Evolutionary conservation across 2,329 filamentous ascomycete species (phyloP).

Genomic region (Colletotrichum destructivum): DNA sequence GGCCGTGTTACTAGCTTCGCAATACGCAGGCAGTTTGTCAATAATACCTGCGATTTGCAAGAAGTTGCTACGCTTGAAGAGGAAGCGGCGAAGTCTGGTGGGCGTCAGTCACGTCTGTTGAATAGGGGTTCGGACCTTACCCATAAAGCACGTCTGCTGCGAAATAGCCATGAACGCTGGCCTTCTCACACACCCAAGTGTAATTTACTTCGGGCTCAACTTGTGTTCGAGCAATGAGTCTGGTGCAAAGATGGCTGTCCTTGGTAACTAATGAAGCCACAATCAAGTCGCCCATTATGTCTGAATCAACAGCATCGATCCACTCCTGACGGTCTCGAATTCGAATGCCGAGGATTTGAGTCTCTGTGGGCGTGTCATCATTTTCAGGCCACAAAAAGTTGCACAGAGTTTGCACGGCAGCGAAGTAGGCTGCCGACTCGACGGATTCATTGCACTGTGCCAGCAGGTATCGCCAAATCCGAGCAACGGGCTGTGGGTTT

Average conservation of each 20-base stretch:
- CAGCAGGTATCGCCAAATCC: constrained; percentile 30
- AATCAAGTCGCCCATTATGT: constrained; percentile 26
- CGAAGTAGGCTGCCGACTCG: constrained; percentile 3
- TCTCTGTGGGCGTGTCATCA: not conserved
- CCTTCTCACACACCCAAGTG: constrained; percentile 18
- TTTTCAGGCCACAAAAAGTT: constrained; percentile 5
- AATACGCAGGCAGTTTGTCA: constrained; percentile 20
- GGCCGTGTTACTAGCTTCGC: not conserved
- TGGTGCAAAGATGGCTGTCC: constrained; percentile 5
- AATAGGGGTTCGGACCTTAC: not conserved
- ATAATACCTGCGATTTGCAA: constrained; percentile 16
- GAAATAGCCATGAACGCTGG: not conserved
- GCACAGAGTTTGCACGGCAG: constrained; percentile 12
- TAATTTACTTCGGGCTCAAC: constrained; percentile 24
- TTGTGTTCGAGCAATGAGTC: constrained; percentile 1
- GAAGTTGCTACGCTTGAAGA: constrained; percentile 16
- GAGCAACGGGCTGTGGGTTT: not conserved
- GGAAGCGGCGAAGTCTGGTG: constrained; percentile 27
- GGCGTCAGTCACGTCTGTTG: not conserved
- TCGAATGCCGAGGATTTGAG: constrained; percentile 14
- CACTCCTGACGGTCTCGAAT: constrained; percentile 10
- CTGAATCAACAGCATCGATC: constrained; percentile 11
- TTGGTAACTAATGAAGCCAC: constrained; percentile 8
- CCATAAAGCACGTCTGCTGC: constrained; percentile 13
- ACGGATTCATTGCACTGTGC: constrained; percentile 18